Evolutionary conservation across 2,329 filamentous ascomycete genomes (phyloP), one percentile per base, ranked within the genome.

Genomic region (Botrytis elliptica): DNA sequence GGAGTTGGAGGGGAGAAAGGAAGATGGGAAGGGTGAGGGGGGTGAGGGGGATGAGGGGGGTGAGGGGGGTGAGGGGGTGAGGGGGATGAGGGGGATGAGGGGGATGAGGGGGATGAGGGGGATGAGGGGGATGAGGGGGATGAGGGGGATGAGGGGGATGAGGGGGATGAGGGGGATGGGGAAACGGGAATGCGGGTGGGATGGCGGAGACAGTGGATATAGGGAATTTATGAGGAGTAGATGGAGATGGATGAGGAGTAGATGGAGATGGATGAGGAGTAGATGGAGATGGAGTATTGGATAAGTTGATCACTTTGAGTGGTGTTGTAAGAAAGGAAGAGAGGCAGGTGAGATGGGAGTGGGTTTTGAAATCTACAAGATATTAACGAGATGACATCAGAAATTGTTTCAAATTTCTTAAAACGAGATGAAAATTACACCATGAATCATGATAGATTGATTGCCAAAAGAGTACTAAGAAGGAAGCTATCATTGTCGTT

Each of bases 361-460:
- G 49, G 4, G 25, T 16, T 55, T 16, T 55, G 25, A 8, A 12
- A 29, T 55, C 12, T 16, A 8, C 25, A 55, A 16, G 49, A n/a
- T 14, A 5, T 29, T n/a, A 16, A 3, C n/a, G 5, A 25, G 49
- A 29, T 14, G 14, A 29, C n/a, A 55, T 55, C 12, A 55, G 22
- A 5, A 5, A 29, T 14, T n/a, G 0, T 1, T n/a, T 55, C 5
- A 16, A 25, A 4, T 29, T n/a, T 18, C 42, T 1, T 44, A 7
- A 7, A 6, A 44, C 16, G 16, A 44, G 42, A n/a, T n/a, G n/a
- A 2, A 5, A 52, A 52, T 14, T 25, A 14, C 1, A n/a, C 4
- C 0, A 52, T n/a, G 22, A 52, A 25, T 0, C 7, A 49, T n/a
- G 22, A n/a, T 25, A n/a, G 4, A n/a, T 6, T 12, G 0, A 6